Base-by-base conservation (phyloP, 2,329 filamentous ascomycete genomes). In the Microsporum canis region DNA sequence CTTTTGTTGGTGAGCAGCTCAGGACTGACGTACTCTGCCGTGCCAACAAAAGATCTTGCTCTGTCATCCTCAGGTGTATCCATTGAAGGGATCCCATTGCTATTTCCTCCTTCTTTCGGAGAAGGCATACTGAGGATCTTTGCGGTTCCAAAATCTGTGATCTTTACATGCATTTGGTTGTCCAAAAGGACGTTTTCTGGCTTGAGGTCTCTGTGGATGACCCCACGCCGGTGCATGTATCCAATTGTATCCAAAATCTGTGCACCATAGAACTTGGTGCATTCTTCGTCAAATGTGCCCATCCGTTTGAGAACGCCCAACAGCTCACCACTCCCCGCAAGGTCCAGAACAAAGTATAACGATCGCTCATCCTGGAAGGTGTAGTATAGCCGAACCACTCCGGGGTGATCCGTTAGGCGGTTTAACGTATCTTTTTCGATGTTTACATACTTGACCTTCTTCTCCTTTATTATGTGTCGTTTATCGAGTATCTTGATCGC, bases 381-480 rank as follows among this genome's bases (percentile, higher is more conserved):
- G 75, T 99, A 99, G 75, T 97, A 99, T 49, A 99, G 81, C 64
- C 94, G 88, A 61, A 99, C 91, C 63, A 99, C 92, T 23, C 94
- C 94, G 5, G 94, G 94, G 70, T 99, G 94, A 65, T 99, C 92
- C 2, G 92, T 97, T 62, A 99, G 79, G 65, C 94, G 86, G 71
- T 99, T 99, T 61, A 99, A 80, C 0, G 94, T 97, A 75, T 99
- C 92, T 77, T 96, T 96, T 75, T 99, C 94, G 69, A 99, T 99
- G 75, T 97, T 99, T 75, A 99, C 94, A 71, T 99, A 99, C 80
- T 99, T 99, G 70, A 99, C 95, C 81, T 99, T 99, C 76, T 96
- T 97, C 77, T 99, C 94, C 76, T 97, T 99, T 80, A 99, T 99
- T 71, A 99, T 99, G 74, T 99, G 94, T 69, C 91, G 85, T 77